Evolutionary conservation across 2,329 filamentous ascomycete genomes (phyloP).

Genomic region (Cercospora janseana): DNA sequence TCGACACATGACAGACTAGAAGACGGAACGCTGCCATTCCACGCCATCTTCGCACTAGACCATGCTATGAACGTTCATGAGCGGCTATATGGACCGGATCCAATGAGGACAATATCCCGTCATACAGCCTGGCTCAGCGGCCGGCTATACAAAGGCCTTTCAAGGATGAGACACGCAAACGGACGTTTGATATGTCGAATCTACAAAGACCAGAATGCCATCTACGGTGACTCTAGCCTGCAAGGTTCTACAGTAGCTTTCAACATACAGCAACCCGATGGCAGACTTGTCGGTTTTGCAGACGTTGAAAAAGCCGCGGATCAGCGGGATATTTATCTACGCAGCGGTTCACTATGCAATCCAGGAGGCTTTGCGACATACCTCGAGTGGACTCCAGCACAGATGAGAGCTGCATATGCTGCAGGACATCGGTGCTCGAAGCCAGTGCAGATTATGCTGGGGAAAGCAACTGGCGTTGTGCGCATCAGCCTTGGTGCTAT

Average conservation of each 20-base stretch:
- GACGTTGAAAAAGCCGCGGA: conserved; percentile 61
- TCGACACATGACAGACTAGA: conserved; percentile 61
- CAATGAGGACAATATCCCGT: conserved; percentile 57
- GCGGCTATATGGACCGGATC: conserved; percentile 56
- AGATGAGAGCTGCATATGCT: conserved; percentile 56
- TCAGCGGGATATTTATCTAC: conserved; percentile 56
- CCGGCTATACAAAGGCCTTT: conserved; percentile 51
- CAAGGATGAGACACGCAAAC: conserved; percentile 53
- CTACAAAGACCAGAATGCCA: conserved; percentile 53
- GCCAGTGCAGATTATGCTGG: conserved; percentile 54
- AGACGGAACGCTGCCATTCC: conserved; percentile 66
- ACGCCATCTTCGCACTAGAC: conserved; percentile 62
- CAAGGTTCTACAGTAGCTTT: conserved; percentile 65
- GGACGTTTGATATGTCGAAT: conserved; percentile 53
- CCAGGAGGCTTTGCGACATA: conserved; percentile 51
- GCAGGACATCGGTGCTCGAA: conserved; percentile 59
- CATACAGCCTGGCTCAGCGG: conserved; percentile 57
- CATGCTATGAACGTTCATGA: conserved; percentile 59
- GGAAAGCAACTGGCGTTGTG: conserved; percentile 60
- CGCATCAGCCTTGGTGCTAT: conserved; percentile 62
- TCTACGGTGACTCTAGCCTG: conserved; percentile 52
- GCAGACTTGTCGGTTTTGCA: conserved; percentile 55
- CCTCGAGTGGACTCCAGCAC: conserved; percentile 53
- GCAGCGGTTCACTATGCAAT: conserved; percentile 59
- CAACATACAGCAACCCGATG: conserved; percentile 57